Evolutionary conservation across 2,329 filamentous ascomycete genomes (phyloP), one percentile per base, ranked within the genome.

Genomic region (Penicillium thymicola): DNA sequence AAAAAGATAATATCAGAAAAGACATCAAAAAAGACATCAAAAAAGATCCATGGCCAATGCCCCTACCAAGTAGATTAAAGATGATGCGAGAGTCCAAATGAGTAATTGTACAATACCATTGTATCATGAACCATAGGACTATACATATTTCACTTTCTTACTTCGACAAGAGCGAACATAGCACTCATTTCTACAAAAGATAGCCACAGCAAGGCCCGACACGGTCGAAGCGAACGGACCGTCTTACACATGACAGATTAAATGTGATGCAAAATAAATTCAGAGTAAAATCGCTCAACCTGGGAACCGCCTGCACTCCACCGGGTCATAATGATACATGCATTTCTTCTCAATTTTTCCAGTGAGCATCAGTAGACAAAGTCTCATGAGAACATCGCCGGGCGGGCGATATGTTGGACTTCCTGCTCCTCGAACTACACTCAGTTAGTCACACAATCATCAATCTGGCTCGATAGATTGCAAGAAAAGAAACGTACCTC

Each of bases 401-500:
- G 64, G 21, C 65, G 65, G 36, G 65, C 60, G 42, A 55, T 64
- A 42, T 73, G 67, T 54, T 68, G 67, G 44, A 69, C 62, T 58
- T 74, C 71, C 34, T 67, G 63, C 48, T 79, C 76, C 67, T 80
- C 77, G 53, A 74, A 76, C 76, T 79, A 43, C 7, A 55, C 18
- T 34, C n/a, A 16, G 40, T 72, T 47, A 70, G 63, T 49, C 21
- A 30, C 18, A 18, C 14, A 30, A 25, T 28, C 21, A 37, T 21
- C n/a, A 6, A 38, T 36, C 13, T 14, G 27, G 40, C 6, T 32
- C 14, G 23, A 7, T 42, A 28, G 6, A 37, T 5, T 28, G n/a
- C 25, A 32, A 23, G 14, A 30, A 28, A 43, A 14, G 5, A 27
- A 46, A 76, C 85, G 76, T 79, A 96, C 92, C 81, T 97, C 89